phyloP scores from a whole-genome alignment of 2,329 filamentous ascomycete species.

The Aspergillus novoparasiticus region DNA sequence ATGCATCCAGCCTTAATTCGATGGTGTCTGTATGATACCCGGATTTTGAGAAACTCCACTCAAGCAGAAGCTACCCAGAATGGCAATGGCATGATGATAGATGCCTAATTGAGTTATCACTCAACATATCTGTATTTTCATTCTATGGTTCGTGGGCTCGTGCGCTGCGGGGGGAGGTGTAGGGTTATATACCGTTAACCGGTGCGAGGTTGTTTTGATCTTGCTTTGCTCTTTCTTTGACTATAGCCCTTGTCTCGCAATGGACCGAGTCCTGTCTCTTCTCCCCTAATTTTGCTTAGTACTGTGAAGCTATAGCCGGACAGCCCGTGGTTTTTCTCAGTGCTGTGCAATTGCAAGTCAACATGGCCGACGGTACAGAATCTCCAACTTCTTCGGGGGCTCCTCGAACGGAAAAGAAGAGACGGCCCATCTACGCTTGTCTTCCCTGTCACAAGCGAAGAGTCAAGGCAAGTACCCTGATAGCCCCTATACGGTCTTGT shows the following conservation, averaged over 20 bases:
- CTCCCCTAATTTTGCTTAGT: neutral
- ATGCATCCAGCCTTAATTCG: neutral
- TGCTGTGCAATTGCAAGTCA: neutral
- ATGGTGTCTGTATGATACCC: neutral
- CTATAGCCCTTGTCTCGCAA: neutral
- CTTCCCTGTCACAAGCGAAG: slow-evolving; percentile 1
- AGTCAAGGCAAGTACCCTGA: neutral
- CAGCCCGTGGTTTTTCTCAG: neutral
- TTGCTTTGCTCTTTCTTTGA: neutral
- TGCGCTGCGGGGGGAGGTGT: neutral
- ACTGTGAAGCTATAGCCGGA: neutral
- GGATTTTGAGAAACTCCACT: neutral
- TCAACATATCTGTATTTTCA: neutral
- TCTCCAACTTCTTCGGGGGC: neutral
- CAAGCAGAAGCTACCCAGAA: neutral
- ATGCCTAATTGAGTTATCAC: neutral
- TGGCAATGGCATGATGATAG: slow-evolving; percentile 1
- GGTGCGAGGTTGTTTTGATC: neutral
- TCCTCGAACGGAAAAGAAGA: neutral
- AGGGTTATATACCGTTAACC: neutral
- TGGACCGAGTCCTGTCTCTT: neutral
- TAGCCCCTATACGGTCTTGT: neutral
- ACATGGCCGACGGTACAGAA: neutral
- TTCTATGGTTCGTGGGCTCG: neutral
- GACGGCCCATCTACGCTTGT: neutral